Conservation (phyloP, 179 eudicot species). For the Drosera spatulata region DNA sequence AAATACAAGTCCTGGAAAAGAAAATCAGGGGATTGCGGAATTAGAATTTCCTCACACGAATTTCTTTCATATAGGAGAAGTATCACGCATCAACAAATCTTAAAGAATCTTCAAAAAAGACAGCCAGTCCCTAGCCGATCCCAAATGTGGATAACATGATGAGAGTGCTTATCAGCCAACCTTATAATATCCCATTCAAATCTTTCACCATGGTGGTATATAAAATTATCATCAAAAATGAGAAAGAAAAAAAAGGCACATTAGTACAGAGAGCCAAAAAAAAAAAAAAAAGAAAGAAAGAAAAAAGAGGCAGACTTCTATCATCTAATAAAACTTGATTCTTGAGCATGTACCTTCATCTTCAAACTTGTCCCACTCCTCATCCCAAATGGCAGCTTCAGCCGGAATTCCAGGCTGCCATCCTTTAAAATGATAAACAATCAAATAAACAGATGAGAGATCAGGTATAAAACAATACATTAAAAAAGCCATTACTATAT, state of each 20-base stretch:
- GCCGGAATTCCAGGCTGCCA: constrained; percentile 96
- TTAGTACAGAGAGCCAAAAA: no score
- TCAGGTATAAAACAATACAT: no score
- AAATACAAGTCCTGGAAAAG: constrained; percentile 26
- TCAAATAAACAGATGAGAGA: constrained; percentile 4
- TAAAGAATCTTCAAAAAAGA: no score
- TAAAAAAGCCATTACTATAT: no score
- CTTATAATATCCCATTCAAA: no score
- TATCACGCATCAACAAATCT: no score
- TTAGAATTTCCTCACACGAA: not conserved
- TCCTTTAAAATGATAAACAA: constrained; percentile 30
- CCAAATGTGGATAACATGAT: no score
- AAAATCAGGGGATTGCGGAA: constrained; percentile 4
- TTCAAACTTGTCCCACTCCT: constrained; percentile 99
- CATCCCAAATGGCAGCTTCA: constrained; percentile 88
- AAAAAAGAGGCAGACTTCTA: no score
- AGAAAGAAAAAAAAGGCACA: not conserved
- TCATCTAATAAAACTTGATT: not conserved
- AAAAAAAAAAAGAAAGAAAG: not conserved
- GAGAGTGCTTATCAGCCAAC: no score
- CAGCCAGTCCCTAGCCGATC: no score
- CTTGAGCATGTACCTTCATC: constrained; percentile 60
- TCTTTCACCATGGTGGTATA: no score
- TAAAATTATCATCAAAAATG: not conserved
- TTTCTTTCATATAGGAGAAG: no score